Evolutionary conservation across 345 rosid genomes (phyloP).

Genomic region (Eucalyptus pumila): DNA sequence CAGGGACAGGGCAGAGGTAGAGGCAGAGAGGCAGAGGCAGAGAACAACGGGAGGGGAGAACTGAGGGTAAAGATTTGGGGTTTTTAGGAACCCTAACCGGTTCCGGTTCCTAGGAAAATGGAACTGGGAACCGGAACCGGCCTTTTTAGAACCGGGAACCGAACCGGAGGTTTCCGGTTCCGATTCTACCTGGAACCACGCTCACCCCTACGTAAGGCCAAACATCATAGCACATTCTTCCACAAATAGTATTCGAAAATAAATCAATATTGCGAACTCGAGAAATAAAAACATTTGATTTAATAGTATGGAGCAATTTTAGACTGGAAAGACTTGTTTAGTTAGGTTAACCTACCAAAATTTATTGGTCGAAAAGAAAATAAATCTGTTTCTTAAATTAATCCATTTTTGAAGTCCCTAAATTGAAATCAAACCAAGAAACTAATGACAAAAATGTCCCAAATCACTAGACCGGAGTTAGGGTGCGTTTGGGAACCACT

Average conservation of each 20-base stretch:
- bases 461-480: neutral
- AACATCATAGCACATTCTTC: neutral
- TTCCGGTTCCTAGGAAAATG: no score
- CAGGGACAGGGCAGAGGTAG: no score
- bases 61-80: no score
- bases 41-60: no score
- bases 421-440: neutral
- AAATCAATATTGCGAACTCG: neutral
- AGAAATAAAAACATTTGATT: neutral
- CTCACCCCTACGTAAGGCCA: no score
- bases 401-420: neutral
- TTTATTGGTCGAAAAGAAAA: neutral
- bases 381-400: neutral
- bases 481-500: no score
- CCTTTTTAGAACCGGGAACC: no score
- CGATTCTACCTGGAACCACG: no score
- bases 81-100: no score
- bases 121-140: no score
- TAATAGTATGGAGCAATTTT: neutral
- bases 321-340: neutral
- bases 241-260: neutral
- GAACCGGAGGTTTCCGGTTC: no score
- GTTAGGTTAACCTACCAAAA: neutral
- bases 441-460: neutral
- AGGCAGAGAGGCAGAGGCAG: no score